Evolutionary conservation across 768 basidiomycete species (phyloP).

Genomic region (Tremella yokohamensis): DNA sequence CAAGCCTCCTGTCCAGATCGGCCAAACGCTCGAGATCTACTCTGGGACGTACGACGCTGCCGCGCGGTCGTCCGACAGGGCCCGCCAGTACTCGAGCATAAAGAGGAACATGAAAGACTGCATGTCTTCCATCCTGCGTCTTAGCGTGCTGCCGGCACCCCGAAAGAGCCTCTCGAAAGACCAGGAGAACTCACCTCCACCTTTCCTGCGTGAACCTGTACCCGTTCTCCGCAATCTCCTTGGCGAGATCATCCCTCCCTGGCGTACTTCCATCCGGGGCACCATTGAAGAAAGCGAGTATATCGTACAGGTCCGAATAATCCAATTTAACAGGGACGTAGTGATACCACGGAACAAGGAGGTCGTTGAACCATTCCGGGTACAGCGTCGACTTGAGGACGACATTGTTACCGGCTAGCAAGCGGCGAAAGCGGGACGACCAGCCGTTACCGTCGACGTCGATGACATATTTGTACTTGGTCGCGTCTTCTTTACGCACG

Average conservation of each 20-base stretch:
- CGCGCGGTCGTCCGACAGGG: neutral
- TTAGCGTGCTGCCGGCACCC: neutral
- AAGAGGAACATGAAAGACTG: slow-evolving; percentile 42
- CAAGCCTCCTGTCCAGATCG: too few relatives aligned
- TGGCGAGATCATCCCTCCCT: slow-evolving; percentile 36
- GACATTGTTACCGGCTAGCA: slow-evolving; percentile 41
- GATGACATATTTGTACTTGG: slow-evolving; percentile 41
- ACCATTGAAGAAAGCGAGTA: slow-evolving; percentile 45
- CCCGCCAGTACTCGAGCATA: slow-evolving; percentile 25
- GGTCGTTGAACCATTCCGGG: slow-evolving; percentile 44
- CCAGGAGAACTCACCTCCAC: slow-evolving; percentile 33
- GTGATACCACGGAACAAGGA: slow-evolving; percentile 48
- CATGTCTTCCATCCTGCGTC: slow-evolving; percentile 38
- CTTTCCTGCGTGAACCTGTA: slow-evolving; percentile 31
- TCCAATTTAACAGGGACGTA: slow-evolving; percentile 47
- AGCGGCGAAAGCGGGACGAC: slow-evolving; percentile 40
- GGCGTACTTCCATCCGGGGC: slow-evolving; percentile 32
- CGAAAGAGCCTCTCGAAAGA: neutral
- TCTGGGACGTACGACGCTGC: neutral
- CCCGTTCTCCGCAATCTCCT: slow-evolving; percentile 38
- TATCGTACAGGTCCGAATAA: slow-evolving; percentile 48
- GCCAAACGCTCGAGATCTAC: neutral
- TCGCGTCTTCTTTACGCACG: slow-evolving; percentile 31
- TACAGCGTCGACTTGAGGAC: slow-evolving; percentile 39
- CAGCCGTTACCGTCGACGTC: slow-evolving; percentile 49